phyloP scores from a whole-genome alignment of 495 filamentous ascomycete genomes.

The Clavariopsis aquatica region DNA sequence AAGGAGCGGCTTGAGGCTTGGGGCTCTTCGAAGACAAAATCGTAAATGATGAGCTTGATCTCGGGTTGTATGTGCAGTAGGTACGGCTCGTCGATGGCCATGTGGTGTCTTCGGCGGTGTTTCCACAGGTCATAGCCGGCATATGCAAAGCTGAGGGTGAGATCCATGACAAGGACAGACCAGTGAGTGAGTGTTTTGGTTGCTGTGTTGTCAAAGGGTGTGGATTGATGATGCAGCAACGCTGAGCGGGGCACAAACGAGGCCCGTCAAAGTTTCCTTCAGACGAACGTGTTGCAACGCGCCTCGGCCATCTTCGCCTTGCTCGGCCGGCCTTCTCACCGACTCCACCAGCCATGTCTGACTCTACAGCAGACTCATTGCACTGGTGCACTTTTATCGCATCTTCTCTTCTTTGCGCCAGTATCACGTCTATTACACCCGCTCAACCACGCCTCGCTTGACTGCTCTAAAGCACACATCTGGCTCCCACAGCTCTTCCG shows the following conservation, averaged over 20 bases:
- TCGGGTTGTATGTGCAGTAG: slow-evolving; percentile 24
- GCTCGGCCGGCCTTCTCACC: not conserved
- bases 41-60: slow-evolving; percentile 23
- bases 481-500: not conserved
- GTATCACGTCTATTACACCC: not conserved
- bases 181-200: too few species aligned
- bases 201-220: not conserved
- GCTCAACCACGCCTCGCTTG: not conserved
- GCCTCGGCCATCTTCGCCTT: not conserved
- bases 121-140: slow-evolving; percentile 17
- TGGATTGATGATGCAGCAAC: not conserved
- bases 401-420: not conserved
- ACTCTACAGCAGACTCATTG: not conserved
- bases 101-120: slow-evolving; percentile 1
- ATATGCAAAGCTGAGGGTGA: slow-evolving; percentile 9
- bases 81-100: slow-evolving; percentile 16
- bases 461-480: not conserved
- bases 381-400: not conserved
- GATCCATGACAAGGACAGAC: slow-evolving; percentile 8
- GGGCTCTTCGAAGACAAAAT: slow-evolving; percentile 18
- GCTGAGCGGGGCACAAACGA: not conserved
- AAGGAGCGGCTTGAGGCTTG: slow-evolving; percentile 14
- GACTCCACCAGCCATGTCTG: not conserved
- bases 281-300: not conserved
- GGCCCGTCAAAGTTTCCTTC: not conserved